Evolutionary conservation across 83 land plant genomes (phyloP).

Genomic region (Picea abies): DNA sequence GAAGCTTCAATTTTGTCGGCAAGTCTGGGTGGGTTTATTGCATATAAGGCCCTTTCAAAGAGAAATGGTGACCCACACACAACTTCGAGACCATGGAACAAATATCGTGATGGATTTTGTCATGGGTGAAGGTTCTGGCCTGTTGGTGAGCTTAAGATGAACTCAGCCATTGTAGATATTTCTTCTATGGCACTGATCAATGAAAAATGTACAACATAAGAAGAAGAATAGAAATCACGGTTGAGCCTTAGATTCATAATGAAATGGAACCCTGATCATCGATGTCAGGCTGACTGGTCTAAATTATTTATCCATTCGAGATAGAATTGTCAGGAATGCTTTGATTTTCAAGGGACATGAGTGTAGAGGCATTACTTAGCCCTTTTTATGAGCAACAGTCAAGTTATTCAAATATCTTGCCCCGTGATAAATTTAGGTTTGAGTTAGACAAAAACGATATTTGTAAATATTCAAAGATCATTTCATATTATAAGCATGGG

Average conservation of each 20-base stretch:
- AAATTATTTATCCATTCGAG: neutral
- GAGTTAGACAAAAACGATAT: neutral
- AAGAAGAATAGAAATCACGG: too few species aligned
- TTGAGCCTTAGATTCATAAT: too few species aligned
- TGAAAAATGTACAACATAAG: too few species aligned
- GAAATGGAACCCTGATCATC: too few species aligned
- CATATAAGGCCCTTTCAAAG: constrained; percentile 61
- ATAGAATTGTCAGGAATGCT: neutral
- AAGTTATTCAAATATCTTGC: neutral
- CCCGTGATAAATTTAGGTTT: neutral
- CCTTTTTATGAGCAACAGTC: too few species aligned
- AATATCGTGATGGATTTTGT: constrained; percentile 62
- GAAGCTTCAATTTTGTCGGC: constrained; percentile 59
- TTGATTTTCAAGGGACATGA: neutral
- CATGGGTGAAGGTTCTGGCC: constrained; percentile 5
- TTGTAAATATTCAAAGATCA: neutral
- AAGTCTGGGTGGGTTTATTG: constrained; percentile 69
- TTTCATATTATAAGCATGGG: too few species aligned
- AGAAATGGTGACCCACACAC: constrained; percentile 60
- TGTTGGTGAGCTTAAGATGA: constrained; percentile 24
- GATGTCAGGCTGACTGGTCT: too few species aligned
- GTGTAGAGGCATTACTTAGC: too few species aligned
- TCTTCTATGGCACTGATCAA: neutral
- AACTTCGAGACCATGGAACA: constrained; percentile 69
- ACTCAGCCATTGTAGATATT: neutral